Evolutionary conservation across 1,139 yeast genomes (phyloP).

Genomic region (Geotrichum carabidarum): DNA sequence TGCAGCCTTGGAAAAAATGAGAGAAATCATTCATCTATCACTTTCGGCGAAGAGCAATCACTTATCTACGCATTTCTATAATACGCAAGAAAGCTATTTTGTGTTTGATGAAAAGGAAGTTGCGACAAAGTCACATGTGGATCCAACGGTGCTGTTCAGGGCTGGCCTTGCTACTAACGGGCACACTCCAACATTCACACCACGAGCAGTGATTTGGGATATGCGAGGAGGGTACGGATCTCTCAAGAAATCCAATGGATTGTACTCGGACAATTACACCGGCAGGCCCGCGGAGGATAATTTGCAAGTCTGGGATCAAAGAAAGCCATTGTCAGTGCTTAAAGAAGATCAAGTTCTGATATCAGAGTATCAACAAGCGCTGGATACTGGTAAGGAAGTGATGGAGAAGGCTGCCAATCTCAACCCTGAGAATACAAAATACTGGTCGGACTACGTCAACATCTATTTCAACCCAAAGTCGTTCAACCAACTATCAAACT

Average conservation of each 20-base stretch:
- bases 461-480: slow-evolving; percentile 63
- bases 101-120: slow-evolving; percentile 43
- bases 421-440: slow-evolving; percentile 44
- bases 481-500: slow-evolving; percentile 49
- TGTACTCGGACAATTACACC: slow-evolving; percentile 24
- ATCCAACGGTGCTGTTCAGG: slow-evolving; percentile 46
- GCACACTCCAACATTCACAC: slow-evolving; percentile 59
- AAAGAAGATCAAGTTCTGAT: slow-evolving; percentile 37
- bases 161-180: slow-evolving; percentile 40
- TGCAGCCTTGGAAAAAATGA: slow-evolving; percentile 43
- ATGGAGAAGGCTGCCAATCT: slow-evolving; percentile 32
- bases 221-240: slow-evolving; percentile 42
- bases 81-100: slow-evolving; percentile 65
- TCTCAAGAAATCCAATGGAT: slow-evolving; percentile 27
- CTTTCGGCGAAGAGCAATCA: slow-evolving; percentile 71
- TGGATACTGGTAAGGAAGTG: slow-evolving; percentile 47
- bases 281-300: slow-evolving; percentile 12
- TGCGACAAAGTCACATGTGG: slow-evolving; percentile 39
- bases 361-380: slow-evolving; percentile 56
- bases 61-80: slow-evolving; percentile 70
- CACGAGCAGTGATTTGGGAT: slow-evolving; percentile 78
- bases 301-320: slow-evolving; percentile 15
- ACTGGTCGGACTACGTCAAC: slow-evolving; percentile 80
- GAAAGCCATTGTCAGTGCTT: slow-evolving; percentile 15
- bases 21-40: slow-evolving; percentile 65